Percentiles rank a stretch among this genome's conserved stretches.
These are phyloP conservation scores for Daldinia bambusicola DNA, from an alignment of 495 filamentous ascomycete genomes.

Conservation along the genomic window DNA sequence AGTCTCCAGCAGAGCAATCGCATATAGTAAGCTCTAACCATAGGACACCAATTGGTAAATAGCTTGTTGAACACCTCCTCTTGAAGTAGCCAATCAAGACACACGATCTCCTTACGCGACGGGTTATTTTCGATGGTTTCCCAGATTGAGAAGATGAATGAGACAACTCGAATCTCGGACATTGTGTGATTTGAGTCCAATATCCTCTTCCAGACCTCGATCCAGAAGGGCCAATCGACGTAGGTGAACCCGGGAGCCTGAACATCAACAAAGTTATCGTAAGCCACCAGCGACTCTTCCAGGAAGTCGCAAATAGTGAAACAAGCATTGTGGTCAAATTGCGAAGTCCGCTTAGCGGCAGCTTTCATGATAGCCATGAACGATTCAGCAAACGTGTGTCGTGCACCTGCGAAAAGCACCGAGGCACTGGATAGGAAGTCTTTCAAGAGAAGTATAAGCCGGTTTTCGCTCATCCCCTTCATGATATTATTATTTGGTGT, in stretches of 20 bases:
- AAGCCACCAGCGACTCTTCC: conserved; percentile 71
- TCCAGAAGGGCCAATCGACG: conserved; percentile 90
- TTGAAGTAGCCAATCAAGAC: conserved; percentile 81
- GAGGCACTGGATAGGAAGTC: conserved; percentile 76
- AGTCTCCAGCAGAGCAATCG: conserved; percentile 93
- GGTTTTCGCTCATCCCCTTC: conserved; percentile 90
- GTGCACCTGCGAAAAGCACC: conserved; percentile 53
- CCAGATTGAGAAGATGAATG: conserved; percentile 88
- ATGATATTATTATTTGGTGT: conserved; percentile 70
- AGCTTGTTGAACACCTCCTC: conserved; percentile 81
- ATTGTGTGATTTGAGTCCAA: conserved; percentile 90
- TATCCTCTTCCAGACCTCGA: conserved; percentile 84
- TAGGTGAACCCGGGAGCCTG: conserved; percentile 49
- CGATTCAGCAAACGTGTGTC: conserved; percentile 79
- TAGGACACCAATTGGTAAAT: conserved; percentile 98
- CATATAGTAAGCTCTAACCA: conserved; percentile 97
- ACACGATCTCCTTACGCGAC: conserved; percentile 75
- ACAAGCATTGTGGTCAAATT: conserved; percentile 89
- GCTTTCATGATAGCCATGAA: conserved; percentile 80
- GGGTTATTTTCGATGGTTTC: conserved; percentile 73
- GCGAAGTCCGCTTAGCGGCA: conserved; percentile 76
- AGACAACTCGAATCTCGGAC: conserved; percentile 88
- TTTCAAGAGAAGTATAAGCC: conserved; percentile 84
- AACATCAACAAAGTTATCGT: conserved; percentile 50
- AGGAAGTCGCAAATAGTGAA: conserved; percentile 93